Percentiles rank a stretch among this genome's conserved stretches.
Conservation (phyloP, 192 early-diverging fungal genomes). For the Coemansia sp. region DNA sequence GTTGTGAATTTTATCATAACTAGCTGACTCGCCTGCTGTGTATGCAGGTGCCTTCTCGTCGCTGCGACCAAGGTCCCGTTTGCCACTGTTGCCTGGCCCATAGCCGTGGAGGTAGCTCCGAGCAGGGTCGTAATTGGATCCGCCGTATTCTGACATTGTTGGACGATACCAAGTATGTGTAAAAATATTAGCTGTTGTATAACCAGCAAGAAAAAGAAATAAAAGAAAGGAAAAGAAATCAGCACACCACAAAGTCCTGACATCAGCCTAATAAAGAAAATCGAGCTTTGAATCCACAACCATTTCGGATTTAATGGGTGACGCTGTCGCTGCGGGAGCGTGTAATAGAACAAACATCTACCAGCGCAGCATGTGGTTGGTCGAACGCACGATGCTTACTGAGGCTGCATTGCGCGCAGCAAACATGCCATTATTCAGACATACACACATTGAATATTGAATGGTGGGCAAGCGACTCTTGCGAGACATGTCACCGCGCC, state of each 20-base stretch:
- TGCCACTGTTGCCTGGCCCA: not conserved
- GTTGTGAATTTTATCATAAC: conserved; percentile 14
- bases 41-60: conserved; percentile 7
- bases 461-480: not conserved
- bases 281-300: not conserved
- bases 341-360: no score
- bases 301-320: no score
- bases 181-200: conserved; percentile 3
- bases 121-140: not conserved
- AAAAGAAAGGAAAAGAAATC: conserved; percentile 4
- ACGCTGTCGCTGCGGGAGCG: no score
- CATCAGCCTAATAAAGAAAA: no score
- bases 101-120: conserved; percentile 6
- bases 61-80: not conserved
- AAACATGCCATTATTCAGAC: not conserved
- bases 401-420: not conserved
- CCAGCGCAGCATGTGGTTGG: no score
- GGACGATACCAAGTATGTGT: not conserved
- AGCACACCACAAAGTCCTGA: not conserved
- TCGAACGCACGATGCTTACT: no score
- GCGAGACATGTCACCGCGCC: not conserved
- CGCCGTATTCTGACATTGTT: conserved; percentile 11
- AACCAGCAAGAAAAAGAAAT: conserved; percentile 5
- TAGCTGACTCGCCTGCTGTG: conserved; percentile 22
- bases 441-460: not conserved